Evolutionary conservation across 805 yeast genomes (phyloP), one percentile per base, ranked within the genome.

Genomic region (Yarrowia sp.): DNA sequence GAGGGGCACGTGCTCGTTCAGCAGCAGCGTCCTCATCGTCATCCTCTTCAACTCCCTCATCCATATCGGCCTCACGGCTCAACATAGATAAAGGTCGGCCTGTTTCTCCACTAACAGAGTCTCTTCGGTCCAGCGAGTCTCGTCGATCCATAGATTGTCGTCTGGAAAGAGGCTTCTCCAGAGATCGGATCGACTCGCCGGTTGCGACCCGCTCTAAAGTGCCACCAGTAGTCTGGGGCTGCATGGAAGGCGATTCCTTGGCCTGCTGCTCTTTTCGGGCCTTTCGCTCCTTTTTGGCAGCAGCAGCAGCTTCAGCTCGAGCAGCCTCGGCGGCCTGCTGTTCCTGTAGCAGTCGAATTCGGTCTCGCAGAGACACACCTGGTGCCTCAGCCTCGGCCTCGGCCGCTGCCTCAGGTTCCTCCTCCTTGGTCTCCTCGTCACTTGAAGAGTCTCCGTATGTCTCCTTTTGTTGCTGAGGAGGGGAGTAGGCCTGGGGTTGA

Each of bases 311-410:
- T 68, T 85, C 92, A 2, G 70, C 71, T 65, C 85, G 79, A 67
- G 87, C 93, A 21, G 87, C 89, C 70, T 90, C 96, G 71, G 88
- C 89, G 66, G 83, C 84, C 72, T 90, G 97, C 66, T 86, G 85
- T 71, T 90, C 84, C 73, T 92, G 96, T 59, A 93, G 79, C 71
- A 90, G 71, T 5, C 91, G 90, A 72, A 93, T 91, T 68, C 98
- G 82, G 70, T 95, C 98, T 72, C 88, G 88, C 70, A 93, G 79
- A 65, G 96, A 87, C 78, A 92, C 76, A 69, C 89, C 86, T 9
- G 97, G 97, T 35, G 81, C 83, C 33, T 81, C 87, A 30, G 80
- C 83, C 66, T 83, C 84, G 21, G 66, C 71, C 46, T 40, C 66
- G 21, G 59, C 48, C n/a, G n/a, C n/a, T n/a, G n/a, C n/a, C 65